phyloP scores from a whole-genome alignment of 805 yeast species.

The Ogataea degrootiae region DNA sequence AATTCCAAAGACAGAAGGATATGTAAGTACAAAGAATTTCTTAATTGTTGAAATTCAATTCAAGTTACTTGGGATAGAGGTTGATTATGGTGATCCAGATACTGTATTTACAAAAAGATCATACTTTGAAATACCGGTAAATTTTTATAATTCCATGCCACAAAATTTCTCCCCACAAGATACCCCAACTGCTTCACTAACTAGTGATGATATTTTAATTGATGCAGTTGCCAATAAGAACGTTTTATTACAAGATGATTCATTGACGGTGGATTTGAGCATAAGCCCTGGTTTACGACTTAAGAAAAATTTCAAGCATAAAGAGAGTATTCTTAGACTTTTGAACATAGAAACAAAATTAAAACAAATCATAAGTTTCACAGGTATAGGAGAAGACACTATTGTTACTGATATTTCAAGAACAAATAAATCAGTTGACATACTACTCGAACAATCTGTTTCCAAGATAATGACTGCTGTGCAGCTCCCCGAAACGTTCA shows the following conservation, averaged over 20 bases:
- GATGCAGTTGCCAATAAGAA: not conserved
- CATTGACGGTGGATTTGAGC: not conserved
- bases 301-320: not conserved
- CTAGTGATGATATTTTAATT: not conserved
- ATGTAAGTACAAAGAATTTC: not conserved
- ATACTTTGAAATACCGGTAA: slow-evolving; percentile 3
- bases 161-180: not conserved
- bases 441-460: not conserved
- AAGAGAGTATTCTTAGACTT: not conserved
- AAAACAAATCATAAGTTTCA: not conserved
- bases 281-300: slow-evolving; percentile 1
- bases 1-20: not conserved
- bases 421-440: not conserved
- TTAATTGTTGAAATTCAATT: not conserved
- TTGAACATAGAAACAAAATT: not conserved
- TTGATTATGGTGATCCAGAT: not conserved
- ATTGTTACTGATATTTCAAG: not conserved
- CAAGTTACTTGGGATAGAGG: not conserved
- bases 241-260: not conserved
- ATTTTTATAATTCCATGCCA: not conserved
- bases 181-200: not conserved
- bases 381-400: not conserved
- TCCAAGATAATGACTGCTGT: not conserved
- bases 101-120: slow-evolving; percentile 1
- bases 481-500: not conserved